Evolutionary conservation across 768 basidiomycete species (phyloP).

Genomic region (Kwoniella sp.): DNA sequence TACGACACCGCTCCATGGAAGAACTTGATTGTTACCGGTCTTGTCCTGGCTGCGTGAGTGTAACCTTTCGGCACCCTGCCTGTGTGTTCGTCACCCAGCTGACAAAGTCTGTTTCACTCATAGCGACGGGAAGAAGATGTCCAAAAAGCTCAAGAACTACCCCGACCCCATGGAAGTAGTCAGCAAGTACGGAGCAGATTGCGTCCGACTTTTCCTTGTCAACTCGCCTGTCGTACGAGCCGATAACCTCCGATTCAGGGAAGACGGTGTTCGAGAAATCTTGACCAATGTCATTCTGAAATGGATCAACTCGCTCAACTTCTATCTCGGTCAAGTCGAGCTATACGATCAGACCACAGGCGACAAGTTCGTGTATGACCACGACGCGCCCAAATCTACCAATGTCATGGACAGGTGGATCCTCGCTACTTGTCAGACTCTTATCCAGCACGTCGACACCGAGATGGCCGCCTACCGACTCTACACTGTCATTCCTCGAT

Average conservation of each 20-base stretch:
- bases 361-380: slow-evolving; percentile 79
- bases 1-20: slow-evolving; percentile 95
- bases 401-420: slow-evolving; percentile 99
- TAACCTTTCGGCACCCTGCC: neutral
- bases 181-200: slow-evolving; percentile 90
- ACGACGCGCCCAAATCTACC: slow-evolving; percentile 75
- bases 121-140: slow-evolving; percentile 99
- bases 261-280: slow-evolving; percentile 96
- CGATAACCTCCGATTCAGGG: slow-evolving; percentile 95
- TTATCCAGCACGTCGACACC: slow-evolving; percentile 83
- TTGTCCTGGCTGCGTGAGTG: slow-evolving; percentile 87
- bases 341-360: slow-evolving; percentile 79
- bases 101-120: neutral
- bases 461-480: slow-evolving; percentile 97
- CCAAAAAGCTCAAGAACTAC: slow-evolving; percentile 94
- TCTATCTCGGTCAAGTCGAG: slow-evolving; percentile 93
- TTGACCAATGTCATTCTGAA: slow-evolving; percentile 93
- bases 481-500: slow-evolving; percentile 94
- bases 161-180: slow-evolving; percentile 92
- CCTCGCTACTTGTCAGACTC: slow-evolving; percentile 93
- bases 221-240: slow-evolving; percentile 98
- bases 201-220: slow-evolving; percentile 95
- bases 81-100: neutral
- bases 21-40: slow-evolving; percentile 92
- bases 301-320: slow-evolving; percentile 98